phyloP scores from a whole-genome alignment of 23 red algal genomes.

The Gracilaria vermiculophylla region DNA sequence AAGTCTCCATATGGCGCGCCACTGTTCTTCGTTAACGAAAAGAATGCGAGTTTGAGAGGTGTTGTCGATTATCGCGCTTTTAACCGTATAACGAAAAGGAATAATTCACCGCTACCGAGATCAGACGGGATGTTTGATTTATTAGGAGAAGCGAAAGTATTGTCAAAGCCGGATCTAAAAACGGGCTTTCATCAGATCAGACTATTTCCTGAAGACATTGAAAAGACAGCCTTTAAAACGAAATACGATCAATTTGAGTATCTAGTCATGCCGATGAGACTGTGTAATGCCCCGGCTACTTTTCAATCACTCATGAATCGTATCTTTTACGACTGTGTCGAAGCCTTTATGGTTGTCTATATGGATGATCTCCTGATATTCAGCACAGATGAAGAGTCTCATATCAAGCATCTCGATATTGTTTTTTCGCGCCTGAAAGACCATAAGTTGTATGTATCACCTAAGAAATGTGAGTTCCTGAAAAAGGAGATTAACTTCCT shows the following conservation, averaged over 20 bases:
- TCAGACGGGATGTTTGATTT: constrained; percentile 15
- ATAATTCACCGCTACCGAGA: neutral
- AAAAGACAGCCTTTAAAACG: constrained; percentile 32
- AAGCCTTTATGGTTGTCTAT: neutral
- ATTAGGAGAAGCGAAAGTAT: neutral
- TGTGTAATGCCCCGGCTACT: neutral
- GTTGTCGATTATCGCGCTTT: constrained; percentile 21
- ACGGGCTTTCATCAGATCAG: constrained; percentile 2
- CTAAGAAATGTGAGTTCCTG: constrained; percentile 17
- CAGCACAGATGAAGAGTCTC: neutral
- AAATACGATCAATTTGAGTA: constrained; percentile 22
- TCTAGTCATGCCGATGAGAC: constrained; percentile 1
- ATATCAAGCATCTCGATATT: neutral
- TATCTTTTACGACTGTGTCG: neutral
- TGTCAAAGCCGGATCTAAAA: constrained; percentile 1
- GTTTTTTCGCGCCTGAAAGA: neutral
- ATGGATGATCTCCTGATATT: constrained; percentile 19
- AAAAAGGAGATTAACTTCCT: constrained; percentile 4
- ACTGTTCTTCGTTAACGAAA: constrained; percentile 12
- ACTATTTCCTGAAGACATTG: neutral
- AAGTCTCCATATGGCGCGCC: neutral
- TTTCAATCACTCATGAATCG: constrained; percentile 7
- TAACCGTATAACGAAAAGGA: constrained; percentile 21
- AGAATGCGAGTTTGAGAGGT: neutral
- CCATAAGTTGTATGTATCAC: neutral